Evolutionary conservation across 2,329 filamentous ascomycete species (phyloP).

Genomic region (Colletotrichum navitas): DNA sequence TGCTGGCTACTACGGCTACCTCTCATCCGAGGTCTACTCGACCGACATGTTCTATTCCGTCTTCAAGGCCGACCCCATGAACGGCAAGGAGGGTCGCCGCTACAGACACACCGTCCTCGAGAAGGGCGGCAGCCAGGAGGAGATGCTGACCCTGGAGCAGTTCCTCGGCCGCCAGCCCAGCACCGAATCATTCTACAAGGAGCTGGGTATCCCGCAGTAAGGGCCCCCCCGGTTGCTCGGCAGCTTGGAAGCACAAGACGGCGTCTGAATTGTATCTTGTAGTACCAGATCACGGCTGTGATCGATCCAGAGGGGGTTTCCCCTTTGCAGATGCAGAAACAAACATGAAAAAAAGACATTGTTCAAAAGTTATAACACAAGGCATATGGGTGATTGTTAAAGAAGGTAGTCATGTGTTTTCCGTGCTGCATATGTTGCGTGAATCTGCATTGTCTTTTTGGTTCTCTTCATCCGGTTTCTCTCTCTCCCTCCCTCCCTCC

Average conservation of each 20-base stretch:
- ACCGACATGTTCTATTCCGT: slow-evolving; percentile 88
- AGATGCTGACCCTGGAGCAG: slow-evolving; percentile 83
- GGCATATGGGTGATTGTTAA: not conserved
- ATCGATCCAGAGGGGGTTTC: not conserved
- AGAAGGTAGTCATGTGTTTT: not conserved
- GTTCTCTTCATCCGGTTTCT: not conserved
- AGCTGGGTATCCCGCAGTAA: slow-evolving; percentile 67
- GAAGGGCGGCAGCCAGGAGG: slow-evolving; percentile 81
- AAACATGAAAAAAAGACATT: not conserved
- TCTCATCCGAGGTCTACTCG: slow-evolving; percentile 83
- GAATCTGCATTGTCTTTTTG: not conserved
- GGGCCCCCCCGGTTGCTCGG: slow-evolving; percentile 11
- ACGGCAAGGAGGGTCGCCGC: slow-evolving; percentile 77
- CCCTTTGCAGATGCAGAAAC: not conserved
- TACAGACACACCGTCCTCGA: slow-evolving; percentile 85
- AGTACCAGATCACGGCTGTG: slow-evolving; percentile 19
- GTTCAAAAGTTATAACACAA: not conserved
- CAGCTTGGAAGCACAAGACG: not conserved
- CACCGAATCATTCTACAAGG: slow-evolving; percentile 83
- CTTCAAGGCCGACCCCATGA: slow-evolving; percentile 84
- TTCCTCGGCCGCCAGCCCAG: slow-evolving; percentile 83
- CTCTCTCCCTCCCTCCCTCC: not conserved
- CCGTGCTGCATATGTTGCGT: not conserved
- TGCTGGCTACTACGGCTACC: slow-evolving; percentile 84
- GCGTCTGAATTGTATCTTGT: slow-evolving; percentile 17